Conservation (phyloP, 345 rosid genomes). For the Lepidium aucheri region DNA sequence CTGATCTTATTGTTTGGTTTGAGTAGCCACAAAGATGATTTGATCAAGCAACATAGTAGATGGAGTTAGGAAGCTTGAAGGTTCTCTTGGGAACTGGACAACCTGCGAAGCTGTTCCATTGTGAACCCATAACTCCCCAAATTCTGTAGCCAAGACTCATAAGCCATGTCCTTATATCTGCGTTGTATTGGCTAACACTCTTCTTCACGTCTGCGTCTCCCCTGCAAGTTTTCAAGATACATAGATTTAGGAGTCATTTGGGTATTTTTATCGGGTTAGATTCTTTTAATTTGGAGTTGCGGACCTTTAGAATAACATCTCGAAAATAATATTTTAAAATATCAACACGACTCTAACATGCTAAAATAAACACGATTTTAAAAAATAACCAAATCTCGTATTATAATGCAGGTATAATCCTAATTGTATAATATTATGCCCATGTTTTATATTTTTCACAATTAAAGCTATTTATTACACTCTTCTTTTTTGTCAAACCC, state of each 20-base stretch:
- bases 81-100: conserved; percentile 60
- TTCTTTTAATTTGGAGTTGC: too few relatives aligned
- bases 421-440: too few relatives aligned
- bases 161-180: conserved; percentile 40
- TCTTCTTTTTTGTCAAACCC: neutral
- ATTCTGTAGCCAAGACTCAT: conserved; percentile 57
- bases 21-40: neutral
- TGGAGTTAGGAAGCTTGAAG: conserved; percentile 86
- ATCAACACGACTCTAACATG: too few relatives aligned
- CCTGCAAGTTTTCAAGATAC: conserved; percentile 31
- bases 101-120: conserved; percentile 71
- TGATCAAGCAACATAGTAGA: conserved; percentile 46
- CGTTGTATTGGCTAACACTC: conserved; percentile 58
- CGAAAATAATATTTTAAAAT: too few relatives aligned
- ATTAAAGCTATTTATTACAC: neutral
- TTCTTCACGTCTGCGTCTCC: conserved; percentile 45
- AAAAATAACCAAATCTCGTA: too few relatives aligned
- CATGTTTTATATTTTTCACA: neutral
- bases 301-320: too few relatives aligned
- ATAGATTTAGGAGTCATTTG: too few relatives aligned
- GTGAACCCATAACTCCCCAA: conserved; percentile 76
- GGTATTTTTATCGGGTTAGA: too few relatives aligned
- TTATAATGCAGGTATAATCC: too few relatives aligned
- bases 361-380: too few relatives aligned
- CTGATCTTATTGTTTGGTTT: conserved; percentile 18